phyloP scores from a whole-genome alignment of 306 rosid species.

The Herpetospermum pedunculosum region DNA sequence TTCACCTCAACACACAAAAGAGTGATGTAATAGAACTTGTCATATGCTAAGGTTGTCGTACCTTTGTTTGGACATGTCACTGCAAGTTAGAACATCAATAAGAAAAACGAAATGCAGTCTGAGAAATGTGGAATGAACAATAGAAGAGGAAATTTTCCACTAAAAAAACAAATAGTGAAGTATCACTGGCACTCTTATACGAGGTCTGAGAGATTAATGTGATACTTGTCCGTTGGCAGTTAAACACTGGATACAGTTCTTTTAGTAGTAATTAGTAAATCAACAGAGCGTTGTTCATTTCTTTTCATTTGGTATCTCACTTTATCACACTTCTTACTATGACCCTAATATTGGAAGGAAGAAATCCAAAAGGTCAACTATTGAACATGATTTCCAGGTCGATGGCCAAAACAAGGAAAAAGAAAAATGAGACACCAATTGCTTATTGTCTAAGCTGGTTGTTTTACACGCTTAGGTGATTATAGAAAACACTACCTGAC shows the following conservation, averaged over 20 bases:
- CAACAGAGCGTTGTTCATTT: neutral
- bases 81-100: neutral
- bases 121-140: neutral
- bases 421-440: neutral
- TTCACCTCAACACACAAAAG: neutral
- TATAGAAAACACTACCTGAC: conserved; percentile 49
- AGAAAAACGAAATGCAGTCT: neutral
- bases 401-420: neutral
- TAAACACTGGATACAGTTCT: neutral
- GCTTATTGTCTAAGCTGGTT: neutral
- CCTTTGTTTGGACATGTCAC: neutral
- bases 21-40: neutral
- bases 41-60: neutral
- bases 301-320: neutral
- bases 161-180: neutral
- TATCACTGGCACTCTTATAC: neutral
- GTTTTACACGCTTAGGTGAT: neutral
- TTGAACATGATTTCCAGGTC: neutral
- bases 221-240: neutral
- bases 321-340: neutral
- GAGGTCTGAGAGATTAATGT: neutral
- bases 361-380: neutral
- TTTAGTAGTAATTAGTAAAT: neutral
- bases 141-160: neutral
- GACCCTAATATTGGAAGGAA: neutral